phyloP scores from a whole-genome alignment of 2,329 filamentous ascomycete species.

The Fusarium miscanthi region DNA sequence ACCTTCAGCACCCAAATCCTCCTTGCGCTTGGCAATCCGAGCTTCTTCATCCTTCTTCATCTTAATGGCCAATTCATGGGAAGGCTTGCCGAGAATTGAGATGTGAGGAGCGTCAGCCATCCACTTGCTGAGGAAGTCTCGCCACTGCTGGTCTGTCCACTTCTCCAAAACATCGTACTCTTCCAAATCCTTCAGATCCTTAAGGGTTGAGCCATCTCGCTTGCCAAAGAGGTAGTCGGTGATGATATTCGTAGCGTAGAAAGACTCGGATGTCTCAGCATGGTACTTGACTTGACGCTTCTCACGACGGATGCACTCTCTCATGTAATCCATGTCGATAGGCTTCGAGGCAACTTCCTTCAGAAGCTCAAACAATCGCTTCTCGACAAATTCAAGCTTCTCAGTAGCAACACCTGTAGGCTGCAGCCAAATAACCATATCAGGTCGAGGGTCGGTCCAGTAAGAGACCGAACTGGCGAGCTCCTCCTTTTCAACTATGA shows the following conservation, averaged over 20 bases:
- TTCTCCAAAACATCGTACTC: constrained; percentile 77
- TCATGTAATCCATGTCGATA: constrained; percentile 89
- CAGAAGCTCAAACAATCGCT: constrained; percentile 85
- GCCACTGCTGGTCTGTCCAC: constrained; percentile 90
- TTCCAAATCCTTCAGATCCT: constrained; percentile 64
- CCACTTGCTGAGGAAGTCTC: constrained; percentile 83
- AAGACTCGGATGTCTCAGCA: constrained; percentile 82
- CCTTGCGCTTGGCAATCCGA: constrained; percentile 81
- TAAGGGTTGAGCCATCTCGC: constrained; percentile 81
- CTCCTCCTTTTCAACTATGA: constrained; percentile 91
- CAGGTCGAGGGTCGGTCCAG: constrained; percentile 81
- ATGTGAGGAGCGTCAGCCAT: constrained; percentile 87
- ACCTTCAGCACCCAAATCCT: constrained; percentile 83
- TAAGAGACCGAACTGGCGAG: constrained; percentile 87
- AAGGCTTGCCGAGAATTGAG: constrained; percentile 89
- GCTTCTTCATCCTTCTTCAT: constrained; percentile 84
- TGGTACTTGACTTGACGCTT: constrained; percentile 84
- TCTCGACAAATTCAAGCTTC: constrained; percentile 84
- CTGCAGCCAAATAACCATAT: constrained; percentile 86
- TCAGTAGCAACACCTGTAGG: constrained; percentile 88
- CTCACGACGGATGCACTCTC: constrained; percentile 86
- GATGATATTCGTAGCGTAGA: constrained; percentile 88
- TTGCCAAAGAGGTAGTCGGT: constrained; percentile 92
- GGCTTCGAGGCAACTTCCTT: constrained; percentile 82
- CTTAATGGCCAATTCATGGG: constrained; percentile 79